Evolutionary conservation across 2,329 filamentous ascomycete genomes (phyloP).

Genomic region (Malbranchea zuffiana): DNA sequence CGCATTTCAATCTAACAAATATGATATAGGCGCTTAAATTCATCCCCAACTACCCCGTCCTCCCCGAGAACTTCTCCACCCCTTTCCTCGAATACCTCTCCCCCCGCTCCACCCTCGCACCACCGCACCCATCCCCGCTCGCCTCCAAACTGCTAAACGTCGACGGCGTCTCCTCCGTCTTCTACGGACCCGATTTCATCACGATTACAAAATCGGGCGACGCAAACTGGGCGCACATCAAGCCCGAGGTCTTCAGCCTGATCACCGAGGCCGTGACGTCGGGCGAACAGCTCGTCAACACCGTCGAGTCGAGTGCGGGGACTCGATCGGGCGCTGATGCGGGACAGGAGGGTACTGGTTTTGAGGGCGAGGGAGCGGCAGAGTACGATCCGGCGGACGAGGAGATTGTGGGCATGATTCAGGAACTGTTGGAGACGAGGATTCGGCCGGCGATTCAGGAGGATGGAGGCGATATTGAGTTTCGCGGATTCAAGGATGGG

Average conservation of each 20-base stretch:
- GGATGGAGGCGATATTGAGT: constrained; percentile 95
- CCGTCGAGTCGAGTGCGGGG: constrained; percentile 48
- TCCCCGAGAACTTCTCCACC: constrained; percentile 61
- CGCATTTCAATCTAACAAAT: background rate
- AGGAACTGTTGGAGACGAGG: constrained; percentile 88
- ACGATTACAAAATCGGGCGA: constrained; percentile 85
- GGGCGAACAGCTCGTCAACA: constrained; percentile 69
- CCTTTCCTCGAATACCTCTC: constrained; percentile 86
- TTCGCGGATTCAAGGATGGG: constrained; percentile 76
- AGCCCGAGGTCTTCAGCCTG: constrained; percentile 86
- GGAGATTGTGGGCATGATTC: constrained; percentile 96
- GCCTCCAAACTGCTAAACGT: constrained; percentile 85
- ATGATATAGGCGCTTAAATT: constrained; percentile 64
- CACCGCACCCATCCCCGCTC: constrained; percentile 81
- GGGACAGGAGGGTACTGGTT: constrained; percentile 26
- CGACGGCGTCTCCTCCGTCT: constrained; percentile 87
- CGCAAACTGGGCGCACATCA: constrained; percentile 86
- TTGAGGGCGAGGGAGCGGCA: constrained; percentile 51
- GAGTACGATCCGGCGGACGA: constrained; percentile 81
- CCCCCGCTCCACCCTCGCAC: constrained; percentile 75
- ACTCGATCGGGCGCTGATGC: constrained; percentile 36
- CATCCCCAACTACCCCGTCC: constrained; percentile 74
- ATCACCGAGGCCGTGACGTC: constrained; percentile 87
- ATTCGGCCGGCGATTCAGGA: constrained; percentile 95
- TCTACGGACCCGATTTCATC: constrained; percentile 92